phyloP scores from a whole-genome alignment of 2,329 filamentous ascomycete species.

The Arachnomyces sp. region DNA sequence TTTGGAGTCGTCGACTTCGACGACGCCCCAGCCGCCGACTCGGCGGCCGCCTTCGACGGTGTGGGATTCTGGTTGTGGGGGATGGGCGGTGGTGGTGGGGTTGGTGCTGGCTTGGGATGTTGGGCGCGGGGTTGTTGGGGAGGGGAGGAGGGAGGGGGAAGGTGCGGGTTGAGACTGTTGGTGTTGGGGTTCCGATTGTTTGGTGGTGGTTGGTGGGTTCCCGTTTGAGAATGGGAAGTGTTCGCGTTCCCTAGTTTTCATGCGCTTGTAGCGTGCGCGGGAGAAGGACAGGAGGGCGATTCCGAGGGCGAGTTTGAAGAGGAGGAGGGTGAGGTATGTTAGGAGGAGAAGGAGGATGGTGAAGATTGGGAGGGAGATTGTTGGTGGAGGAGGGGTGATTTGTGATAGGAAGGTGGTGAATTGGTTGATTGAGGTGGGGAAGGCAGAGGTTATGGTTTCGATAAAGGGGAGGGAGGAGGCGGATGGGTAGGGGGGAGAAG shows the following conservation, averaged over 20 bases:
- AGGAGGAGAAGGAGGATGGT: conserved; percentile 82
- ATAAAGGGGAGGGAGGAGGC: conserved; percentile 53
- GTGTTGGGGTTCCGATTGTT: not conserved
- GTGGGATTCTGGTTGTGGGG: conserved; percentile 40
- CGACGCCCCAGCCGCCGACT: conserved; percentile 71
- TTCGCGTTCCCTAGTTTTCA: conserved; percentile 59
- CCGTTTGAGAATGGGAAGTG: conserved; percentile 18
- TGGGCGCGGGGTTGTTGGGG: conserved; percentile 3
- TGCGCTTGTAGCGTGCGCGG: conserved; percentile 66
- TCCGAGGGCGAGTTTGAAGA: conserved; percentile 75
- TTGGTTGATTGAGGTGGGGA: conserved; percentile 42
- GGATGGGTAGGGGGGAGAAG: conserved; percentile 53
- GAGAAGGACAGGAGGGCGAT: conserved; percentile 78
- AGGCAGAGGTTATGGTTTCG: conserved; percentile 41
- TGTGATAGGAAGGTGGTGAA: conserved; percentile 19
- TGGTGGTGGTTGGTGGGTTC: conserved; percentile 1
- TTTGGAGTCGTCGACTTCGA: conserved; percentile 84
- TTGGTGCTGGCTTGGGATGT: conserved; percentile 19
- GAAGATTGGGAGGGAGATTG: conserved; percentile 35
- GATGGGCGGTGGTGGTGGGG: conserved; percentile 18
- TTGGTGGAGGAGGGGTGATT: conserved; percentile 19
- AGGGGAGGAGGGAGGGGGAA: conserved; percentile 4
- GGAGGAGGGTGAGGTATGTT: conserved; percentile 73
- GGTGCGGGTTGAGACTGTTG: conserved; percentile 4
- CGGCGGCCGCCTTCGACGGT: conserved; percentile 64